These are phyloP conservation scores for Neurospora sp. DNA, from an alignment of 495 filamentous ascomycete species.

Conservation along the genomic window DNA sequence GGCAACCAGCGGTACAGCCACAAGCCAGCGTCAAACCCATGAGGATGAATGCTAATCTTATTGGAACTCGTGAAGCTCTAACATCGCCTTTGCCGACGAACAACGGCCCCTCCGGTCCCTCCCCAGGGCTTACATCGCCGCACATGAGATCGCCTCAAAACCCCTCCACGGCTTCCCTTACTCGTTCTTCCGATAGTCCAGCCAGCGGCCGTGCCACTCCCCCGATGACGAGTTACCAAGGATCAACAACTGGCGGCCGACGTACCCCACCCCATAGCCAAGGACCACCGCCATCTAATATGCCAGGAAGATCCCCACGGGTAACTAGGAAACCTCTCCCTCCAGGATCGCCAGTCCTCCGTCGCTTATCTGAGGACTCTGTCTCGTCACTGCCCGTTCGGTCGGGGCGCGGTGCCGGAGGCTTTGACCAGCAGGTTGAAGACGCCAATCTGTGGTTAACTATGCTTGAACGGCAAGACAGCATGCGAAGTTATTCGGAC, in stretches of 20 bases:
- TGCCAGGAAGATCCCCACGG: conserved; percentile 24
- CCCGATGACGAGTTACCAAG: conserved; percentile 16
- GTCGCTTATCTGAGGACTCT: conserved; percentile 18
- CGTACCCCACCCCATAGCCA: conserved; percentile 27
- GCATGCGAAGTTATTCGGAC: conserved; percentile 26
- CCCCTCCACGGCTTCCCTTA: conserved; percentile 27
- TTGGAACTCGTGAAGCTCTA: conserved; percentile 41
- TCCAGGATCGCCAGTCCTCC: conserved; percentile 27
- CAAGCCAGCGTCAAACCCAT: conserved; percentile 30
- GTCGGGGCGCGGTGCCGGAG: conserved; percentile 45
- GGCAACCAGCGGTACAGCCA: conserved; percentile 38
- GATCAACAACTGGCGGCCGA: conserved; percentile 17
- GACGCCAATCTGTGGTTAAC: conserved; percentile 43
- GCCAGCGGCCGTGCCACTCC: conserved; percentile 4
- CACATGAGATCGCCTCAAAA: conserved; percentile 19
- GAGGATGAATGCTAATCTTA: conserved; percentile 40
- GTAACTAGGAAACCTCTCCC: conserved; percentile 55
- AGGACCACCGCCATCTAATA: conserved; percentile 11
- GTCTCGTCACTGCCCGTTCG: conserved; percentile 13
- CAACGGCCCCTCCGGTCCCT: conserved; percentile 11
- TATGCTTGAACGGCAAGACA: conserved; percentile 18
- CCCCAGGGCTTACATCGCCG: conserved; percentile 25
- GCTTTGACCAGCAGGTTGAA: conserved; percentile 52
- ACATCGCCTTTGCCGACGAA: conserved; percentile 20
- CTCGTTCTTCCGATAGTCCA: not conserved